A percentile compares a stretch with the other conserved stretches of the same genome.
Evolutionary conservation across 2,329 filamentous ascomycete species (phyloP).

Genomic region (Pleurostoma richardsiae): DNA sequence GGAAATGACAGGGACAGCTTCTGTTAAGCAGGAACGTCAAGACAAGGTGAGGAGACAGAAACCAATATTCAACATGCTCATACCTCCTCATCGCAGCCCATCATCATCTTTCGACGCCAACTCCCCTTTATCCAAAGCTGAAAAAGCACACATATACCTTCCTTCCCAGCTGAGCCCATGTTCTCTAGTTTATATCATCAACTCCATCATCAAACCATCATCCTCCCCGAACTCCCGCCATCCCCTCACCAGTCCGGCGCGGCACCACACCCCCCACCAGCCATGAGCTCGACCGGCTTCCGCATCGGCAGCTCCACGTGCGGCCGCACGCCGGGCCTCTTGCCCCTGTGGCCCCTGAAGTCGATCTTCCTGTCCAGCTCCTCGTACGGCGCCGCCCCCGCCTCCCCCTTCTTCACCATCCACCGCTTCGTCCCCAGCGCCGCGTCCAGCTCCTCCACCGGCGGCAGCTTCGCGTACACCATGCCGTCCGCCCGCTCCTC

Average conservation of each 20-base stretch:
- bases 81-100: too few relatives aligned
- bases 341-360: constrained; percentile 36
- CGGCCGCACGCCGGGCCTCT: constrained; percentile 33
- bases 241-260: constrained; percentile 39
- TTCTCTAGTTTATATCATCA: too few relatives aligned
- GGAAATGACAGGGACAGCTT: too few relatives aligned
- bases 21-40: too few relatives aligned
- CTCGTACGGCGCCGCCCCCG: constrained; percentile 30
- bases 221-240: too few relatives aligned
- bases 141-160: too few relatives aligned
- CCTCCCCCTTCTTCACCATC: constrained; percentile 70
- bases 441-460: constrained; percentile 73
- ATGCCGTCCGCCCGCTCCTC: constrained; percentile 70
- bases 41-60: too few relatives aligned
- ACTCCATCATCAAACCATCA: too few relatives aligned
- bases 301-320: constrained; percentile 23
- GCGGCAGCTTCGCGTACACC: constrained; percentile 76
- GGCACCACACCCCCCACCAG: constrained; percentile 32
- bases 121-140: too few relatives aligned
- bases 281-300: constrained; percentile 31
- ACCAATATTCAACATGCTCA: too few relatives aligned
- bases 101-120: too few relatives aligned
- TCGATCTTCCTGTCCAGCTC: constrained; percentile 41
- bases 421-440: constrained; percentile 74
- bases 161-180: too few relatives aligned